Percentiles rank a stretch among this genome's conserved stretches.
These are phyloP conservation scores for Lunularia cruciata DNA, from an alignment of 225 moss, liverwort and hornwort species.

Conservation along the genomic window DNA sequence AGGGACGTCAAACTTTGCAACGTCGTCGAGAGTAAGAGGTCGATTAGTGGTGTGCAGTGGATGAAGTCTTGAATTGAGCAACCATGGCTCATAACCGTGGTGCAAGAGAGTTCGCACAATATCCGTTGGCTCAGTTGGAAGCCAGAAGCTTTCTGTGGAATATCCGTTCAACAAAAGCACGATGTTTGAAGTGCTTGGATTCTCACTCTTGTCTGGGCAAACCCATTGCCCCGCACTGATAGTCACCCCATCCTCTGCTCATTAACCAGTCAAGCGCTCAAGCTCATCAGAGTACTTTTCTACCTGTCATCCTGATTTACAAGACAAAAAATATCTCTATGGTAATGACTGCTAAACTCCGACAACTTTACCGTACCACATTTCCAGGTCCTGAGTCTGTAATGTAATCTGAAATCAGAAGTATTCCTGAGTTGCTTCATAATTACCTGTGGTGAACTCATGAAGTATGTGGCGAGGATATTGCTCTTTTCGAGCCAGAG, in stretches of 20 bases:
- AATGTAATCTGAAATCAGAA: too few species aligned
- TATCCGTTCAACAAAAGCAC: slow-evolving; percentile 26
- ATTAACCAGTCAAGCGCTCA: too few species aligned
- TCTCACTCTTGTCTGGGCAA: neutral
- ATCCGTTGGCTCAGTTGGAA: slow-evolving; percentile 23
- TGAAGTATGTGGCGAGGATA: slow-evolving; percentile 5
- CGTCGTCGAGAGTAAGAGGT: slow-evolving; percentile 12
- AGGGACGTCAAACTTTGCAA: slow-evolving; percentile 18
- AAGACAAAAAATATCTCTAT: too few species aligned
- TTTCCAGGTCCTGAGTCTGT: too few species aligned
- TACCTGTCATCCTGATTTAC: too few species aligned
- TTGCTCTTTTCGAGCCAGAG: neutral
- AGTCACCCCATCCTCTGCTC: slow-evolving; percentile 14
- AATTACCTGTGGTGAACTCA: slow-evolving; percentile 15
- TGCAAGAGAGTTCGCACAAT: slow-evolving; percentile 13
- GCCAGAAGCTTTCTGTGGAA: slow-evolving; percentile 21
- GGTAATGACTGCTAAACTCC: too few species aligned
- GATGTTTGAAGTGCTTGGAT: neutral
- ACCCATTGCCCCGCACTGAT: slow-evolving; percentile 18
- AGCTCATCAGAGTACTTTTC: too few species aligned
- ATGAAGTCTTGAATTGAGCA: slow-evolving; percentile 17
- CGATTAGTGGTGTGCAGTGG: neutral
- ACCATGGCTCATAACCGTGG: slow-evolving; percentile 19
- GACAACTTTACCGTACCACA: too few species aligned
- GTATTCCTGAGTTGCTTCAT: too few species aligned